Evolutionary conservation across 2,329 filamentous ascomycete genomes (phyloP).

Genomic region (Pseudophaeomoniella oleicola): DNA sequence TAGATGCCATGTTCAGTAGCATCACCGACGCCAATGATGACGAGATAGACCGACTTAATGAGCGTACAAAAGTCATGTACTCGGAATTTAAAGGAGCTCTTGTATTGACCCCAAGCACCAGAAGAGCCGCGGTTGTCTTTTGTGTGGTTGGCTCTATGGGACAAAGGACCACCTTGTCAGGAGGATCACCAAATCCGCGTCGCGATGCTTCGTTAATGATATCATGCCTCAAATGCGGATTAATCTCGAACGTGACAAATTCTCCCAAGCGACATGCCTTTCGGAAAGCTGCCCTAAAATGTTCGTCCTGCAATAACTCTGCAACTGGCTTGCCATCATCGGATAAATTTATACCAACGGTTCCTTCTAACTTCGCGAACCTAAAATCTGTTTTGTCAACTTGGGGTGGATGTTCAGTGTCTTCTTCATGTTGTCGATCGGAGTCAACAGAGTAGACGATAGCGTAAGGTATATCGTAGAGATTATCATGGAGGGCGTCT

Average conservation of each 20-base stretch:
- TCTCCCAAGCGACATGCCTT: constrained; percentile 55
- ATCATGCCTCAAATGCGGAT: constrained; percentile 48
- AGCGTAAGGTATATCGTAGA: constrained; percentile 61
- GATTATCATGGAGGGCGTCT: constrained; percentile 56
- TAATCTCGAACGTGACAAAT: constrained; percentile 53
- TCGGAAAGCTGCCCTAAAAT: constrained; percentile 65
- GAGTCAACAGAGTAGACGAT: constrained; percentile 64
- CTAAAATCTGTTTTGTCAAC: constrained; percentile 47
- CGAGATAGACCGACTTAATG: constrained; percentile 59
- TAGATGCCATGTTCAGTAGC: constrained; percentile 70
- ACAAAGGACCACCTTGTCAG: constrained; percentile 57
- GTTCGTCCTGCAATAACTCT: constrained; percentile 53
- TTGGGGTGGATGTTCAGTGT: constrained; percentile 56
- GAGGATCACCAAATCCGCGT: constrained; percentile 58
- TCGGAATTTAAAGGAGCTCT: constrained; percentile 66
- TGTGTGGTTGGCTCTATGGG: constrained; percentile 65
- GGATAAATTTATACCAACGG: constrained; percentile 50
- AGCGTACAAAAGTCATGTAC: constrained; percentile 62
- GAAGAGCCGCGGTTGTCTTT: constrained; percentile 60
- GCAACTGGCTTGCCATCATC: constrained; percentile 53
- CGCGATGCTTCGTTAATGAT: constrained; percentile 54
- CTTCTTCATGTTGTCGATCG: constrained; percentile 50
- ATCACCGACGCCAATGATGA: constrained; percentile 72
- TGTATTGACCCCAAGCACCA: constrained; percentile 67
- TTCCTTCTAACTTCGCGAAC: constrained; percentile 53